These are phyloP conservation scores for Zasmidium cellare DNA, from an alignment of 2,329 filamentous ascomycete genomes.

Conservation along the genomic window DNA sequence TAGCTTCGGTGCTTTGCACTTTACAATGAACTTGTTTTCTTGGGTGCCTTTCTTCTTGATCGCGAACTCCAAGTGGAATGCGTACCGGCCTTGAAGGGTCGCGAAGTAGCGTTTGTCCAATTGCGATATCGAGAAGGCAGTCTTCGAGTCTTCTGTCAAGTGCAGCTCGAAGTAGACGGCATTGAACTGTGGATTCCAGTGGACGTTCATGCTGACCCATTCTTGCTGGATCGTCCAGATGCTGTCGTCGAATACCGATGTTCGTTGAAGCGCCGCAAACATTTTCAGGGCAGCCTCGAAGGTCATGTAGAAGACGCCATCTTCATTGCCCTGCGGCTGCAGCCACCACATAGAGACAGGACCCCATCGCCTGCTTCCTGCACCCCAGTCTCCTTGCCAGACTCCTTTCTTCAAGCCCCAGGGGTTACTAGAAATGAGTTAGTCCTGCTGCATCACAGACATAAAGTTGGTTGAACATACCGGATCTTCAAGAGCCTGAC, in stretches of 20 bases:
- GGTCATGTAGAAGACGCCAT: constrained; percentile 56
- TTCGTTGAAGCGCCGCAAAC: constrained; percentile 27
- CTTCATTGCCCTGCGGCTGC: constrained; percentile 1
- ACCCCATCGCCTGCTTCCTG: constrained; percentile 80
- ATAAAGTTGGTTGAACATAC: neutral
- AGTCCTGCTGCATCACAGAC: neutral
- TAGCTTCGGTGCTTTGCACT: neutral
- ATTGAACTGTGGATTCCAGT: constrained; percentile 2
- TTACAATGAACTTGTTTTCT: neutral
- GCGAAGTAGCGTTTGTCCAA: constrained; percentile 2
- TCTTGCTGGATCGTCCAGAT: constrained; percentile 1
- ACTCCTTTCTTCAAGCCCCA: constrained; percentile 68
- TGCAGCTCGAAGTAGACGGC: constrained; percentile 1
- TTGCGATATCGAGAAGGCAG: constrained; percentile 5
- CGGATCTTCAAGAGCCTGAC: constrained; percentile 37
- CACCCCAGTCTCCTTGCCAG: constrained; percentile 73
- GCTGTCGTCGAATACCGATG: neutral
- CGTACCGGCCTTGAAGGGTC: constrained; percentile 1
- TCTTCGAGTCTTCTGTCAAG: constrained; percentile 1
- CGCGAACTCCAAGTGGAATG: neutral
- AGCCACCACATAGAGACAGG: constrained; percentile 61
- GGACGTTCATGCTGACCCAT: constrained; percentile 1
- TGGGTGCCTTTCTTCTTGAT: neutral
- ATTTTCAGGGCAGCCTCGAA: constrained; percentile 53
- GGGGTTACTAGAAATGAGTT: constrained; percentile 53